These are phyloP conservation scores for Orbilia ellipsospora DNA, from an alignment of 2,329 filamentous ascomycete genomes.

Conservation along the genomic window DNA sequence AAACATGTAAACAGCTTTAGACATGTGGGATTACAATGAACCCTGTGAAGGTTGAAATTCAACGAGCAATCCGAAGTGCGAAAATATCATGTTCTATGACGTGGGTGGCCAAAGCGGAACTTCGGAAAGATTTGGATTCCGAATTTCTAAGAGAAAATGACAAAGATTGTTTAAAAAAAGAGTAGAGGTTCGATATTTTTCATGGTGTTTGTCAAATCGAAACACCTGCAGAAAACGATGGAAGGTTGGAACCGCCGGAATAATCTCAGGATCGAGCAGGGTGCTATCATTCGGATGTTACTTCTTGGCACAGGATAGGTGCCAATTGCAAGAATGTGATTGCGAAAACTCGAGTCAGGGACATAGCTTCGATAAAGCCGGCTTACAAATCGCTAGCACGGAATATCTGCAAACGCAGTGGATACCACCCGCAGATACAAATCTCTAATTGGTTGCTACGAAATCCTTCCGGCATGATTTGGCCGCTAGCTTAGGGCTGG, in stretches of 20 bases:
- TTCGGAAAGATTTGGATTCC: background rate
- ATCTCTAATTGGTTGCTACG: constrained; percentile 21
- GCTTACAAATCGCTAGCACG: constrained; percentile 36
- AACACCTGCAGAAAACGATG: background rate
- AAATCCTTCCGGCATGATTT: constrained; percentile 17
- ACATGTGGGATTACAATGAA: constrained; percentile 12
- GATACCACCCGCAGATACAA: background rate
- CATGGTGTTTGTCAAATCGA: background rate
- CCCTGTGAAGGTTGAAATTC: constrained; percentile 2
- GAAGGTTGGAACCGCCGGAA: background rate
- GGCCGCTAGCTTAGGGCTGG: constrained; percentile 16
- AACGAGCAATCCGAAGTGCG: constrained; percentile 17
- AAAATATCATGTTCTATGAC: constrained; percentile 10
- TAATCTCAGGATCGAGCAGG: constrained; percentile 19
- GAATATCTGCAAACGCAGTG: constrained; percentile 12
- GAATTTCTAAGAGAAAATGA: constrained; percentile 11
- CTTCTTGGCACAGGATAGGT: constrained; percentile 22
- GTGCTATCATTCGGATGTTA: constrained; percentile 12
- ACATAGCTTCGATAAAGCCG: constrained; percentile 31
- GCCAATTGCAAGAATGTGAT: background rate
- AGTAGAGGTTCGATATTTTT: background rate
- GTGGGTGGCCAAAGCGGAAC: background rate
- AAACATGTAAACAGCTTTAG: no score
- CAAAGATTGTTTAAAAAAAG: constrained; percentile 12
- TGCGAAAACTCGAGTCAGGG: constrained; percentile 38